Evolutionary conservation across 2,329 filamentous ascomycete species (phyloP).

Genomic region (Delphinella strobiligena): DNA sequence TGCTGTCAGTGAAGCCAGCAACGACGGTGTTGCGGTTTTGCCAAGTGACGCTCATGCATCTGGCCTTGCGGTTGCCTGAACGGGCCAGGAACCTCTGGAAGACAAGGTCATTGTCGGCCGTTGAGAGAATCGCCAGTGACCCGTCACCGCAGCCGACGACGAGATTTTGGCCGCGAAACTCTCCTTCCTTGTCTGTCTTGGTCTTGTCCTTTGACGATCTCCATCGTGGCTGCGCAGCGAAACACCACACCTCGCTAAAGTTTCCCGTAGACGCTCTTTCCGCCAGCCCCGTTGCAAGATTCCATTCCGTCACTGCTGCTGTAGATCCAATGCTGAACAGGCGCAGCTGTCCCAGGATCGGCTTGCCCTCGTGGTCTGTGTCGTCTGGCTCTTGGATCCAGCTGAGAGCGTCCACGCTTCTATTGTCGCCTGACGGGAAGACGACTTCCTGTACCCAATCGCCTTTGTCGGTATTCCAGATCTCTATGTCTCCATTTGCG

Average conservation of each 20-base stretch:
- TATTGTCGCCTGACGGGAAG: slow-evolving; percentile 69
- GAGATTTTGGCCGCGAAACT: slow-evolving; percentile 43
- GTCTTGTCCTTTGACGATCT: slow-evolving; percentile 8
- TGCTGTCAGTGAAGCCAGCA: slow-evolving; percentile 91
- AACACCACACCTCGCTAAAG: slow-evolving; percentile 93
- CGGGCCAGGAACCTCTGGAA: slow-evolving; percentile 67
- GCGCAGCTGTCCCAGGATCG: slow-evolving; percentile 59
- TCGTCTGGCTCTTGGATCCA: slow-evolving; percentile 84
- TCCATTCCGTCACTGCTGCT: slow-evolving; percentile 87
- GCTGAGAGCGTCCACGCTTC: slow-evolving; percentile 78
- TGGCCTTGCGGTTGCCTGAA: slow-evolving; percentile 69
- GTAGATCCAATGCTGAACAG: slow-evolving; percentile 96
- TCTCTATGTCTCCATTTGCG: slow-evolving; percentile 91
- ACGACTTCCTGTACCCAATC: slow-evolving; percentile 84
- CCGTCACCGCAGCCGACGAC: slow-evolving; percentile 87
- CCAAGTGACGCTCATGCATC: slow-evolving; percentile 84
- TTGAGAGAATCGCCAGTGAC: slow-evolving; percentile 74
- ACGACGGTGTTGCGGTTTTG: slow-evolving; percentile 73
- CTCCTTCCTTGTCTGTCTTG: slow-evolving; percentile 13
- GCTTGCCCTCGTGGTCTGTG: slow-evolving; percentile 48
- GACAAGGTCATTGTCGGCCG: slow-evolving; percentile 68
- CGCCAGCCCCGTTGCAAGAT: slow-evolving; percentile 66
- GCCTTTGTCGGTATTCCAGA: slow-evolving; percentile 81
- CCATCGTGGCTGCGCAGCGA: slow-evolving; percentile 67
- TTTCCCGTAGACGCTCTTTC: slow-evolving; percentile 78